These are phyloP conservation scores for Citropsis articulata DNA, from an alignment of 345 rosid species.

Conservation along the genomic window DNA sequence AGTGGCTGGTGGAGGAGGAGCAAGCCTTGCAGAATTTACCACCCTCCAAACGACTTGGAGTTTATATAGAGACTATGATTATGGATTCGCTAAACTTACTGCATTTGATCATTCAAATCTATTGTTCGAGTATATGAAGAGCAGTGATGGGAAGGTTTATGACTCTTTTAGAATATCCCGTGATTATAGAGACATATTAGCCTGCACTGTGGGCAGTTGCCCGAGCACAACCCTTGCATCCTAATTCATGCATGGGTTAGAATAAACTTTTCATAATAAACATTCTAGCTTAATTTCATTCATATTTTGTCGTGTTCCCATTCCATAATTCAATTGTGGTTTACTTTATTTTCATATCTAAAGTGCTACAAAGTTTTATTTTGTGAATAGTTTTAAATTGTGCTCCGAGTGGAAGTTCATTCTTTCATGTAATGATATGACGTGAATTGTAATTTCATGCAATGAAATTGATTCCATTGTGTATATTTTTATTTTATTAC, in stretches of 20 bases:
- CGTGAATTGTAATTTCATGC: background rate
- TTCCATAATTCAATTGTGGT: background rate
- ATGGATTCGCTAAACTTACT: conserved; percentile 51
- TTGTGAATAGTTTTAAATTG: no score
- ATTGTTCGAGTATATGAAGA: conserved; percentile 66
- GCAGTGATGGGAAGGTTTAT: conserved; percentile 63
- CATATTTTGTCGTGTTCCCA: background rate
- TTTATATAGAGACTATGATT: conserved; percentile 46
- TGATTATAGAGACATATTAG: conserved; percentile 50
- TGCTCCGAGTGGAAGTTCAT: background rate
- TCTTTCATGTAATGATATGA: background rate
- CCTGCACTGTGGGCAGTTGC: conserved; percentile 58
- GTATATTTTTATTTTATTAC: background rate
- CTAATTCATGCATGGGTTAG: conserved; percentile 8
- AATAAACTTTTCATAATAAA: background rate
- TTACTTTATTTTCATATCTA: no score
- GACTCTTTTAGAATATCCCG: conserved; percentile 57
- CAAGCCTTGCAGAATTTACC: conserved; percentile 48
- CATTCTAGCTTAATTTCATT: background rate
- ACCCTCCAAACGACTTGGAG: conserved; percentile 51
- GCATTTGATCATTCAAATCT: conserved; percentile 56
- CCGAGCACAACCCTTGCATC: conserved; percentile 57
- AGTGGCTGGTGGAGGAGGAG: conserved; percentile 79
- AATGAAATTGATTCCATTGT: background rate
- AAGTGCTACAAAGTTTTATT: no score